Conservation (phyloP, 176 grass and related monocot genomes). For the Saccharum officinarum region DNA sequence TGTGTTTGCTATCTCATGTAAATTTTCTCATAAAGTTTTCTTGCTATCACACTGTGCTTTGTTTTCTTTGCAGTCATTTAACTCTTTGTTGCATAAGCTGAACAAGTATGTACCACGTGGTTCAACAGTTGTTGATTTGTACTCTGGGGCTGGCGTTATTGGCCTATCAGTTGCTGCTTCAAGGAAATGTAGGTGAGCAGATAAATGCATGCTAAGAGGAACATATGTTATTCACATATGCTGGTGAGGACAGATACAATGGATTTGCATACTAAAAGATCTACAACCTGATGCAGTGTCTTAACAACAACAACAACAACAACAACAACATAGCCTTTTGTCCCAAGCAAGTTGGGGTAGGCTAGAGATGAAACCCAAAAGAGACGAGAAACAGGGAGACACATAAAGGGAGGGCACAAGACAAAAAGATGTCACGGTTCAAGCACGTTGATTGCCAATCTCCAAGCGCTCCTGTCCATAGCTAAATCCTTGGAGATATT, state of each 20-base stretch:
- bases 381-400: too few relatives aligned
- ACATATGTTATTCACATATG: neutral
- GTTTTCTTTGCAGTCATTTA: constrained; percentile 76
- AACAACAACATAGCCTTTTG: too few relatives aligned
- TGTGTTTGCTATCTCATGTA: neutral
- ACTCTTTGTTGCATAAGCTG: constrained; percentile 78
- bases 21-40: neutral
- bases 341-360: too few relatives aligned
- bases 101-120: constrained; percentile 88
- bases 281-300: neutral
- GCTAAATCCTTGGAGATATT: too few relatives aligned
- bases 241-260: neutral
- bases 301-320: too few relatives aligned
- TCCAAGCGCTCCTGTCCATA: too few relatives aligned
- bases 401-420: too few relatives aligned
- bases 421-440: too few relatives aligned
- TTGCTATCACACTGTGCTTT: constrained; percentile 27
- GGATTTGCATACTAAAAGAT: neutral
- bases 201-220: constrained; percentile 18
- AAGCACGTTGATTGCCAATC: too few relatives aligned
- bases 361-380: too few relatives aligned
- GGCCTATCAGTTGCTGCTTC: constrained; percentile 79
- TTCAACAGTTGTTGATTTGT: constrained; percentile 97
- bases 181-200: constrained; percentile 78
- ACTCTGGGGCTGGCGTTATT: constrained; percentile 88